These are phyloP conservation scores for Komagataea norvegica DNA, from an alignment of 1,139 yeast genomes.

Conservation along the genomic window DNA sequence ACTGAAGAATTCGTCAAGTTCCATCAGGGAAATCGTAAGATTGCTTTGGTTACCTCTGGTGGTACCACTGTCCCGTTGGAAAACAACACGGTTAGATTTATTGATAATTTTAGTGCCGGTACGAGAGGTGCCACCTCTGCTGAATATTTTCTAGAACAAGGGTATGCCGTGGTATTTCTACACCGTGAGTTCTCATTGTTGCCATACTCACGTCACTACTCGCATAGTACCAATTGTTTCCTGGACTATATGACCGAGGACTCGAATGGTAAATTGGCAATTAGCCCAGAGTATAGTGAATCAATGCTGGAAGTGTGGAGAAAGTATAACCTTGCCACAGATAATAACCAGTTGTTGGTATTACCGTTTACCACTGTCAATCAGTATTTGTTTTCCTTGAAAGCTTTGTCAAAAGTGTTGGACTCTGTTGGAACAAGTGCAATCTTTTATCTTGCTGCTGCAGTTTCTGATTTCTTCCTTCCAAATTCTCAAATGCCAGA, in stretches of 20 bases:
- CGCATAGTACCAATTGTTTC: conserved; percentile 80
- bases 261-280: conserved; percentile 46
- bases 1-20: conserved; percentile 55
- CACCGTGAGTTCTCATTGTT: conserved; percentile 88
- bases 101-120: conserved; percentile 96
- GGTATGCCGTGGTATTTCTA: conserved; percentile 86
- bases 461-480: conserved; percentile 92
- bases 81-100: conserved; percentile 91
- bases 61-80: conserved; percentile 98
- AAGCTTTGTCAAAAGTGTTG: conserved; percentile 58
- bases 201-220: conserved; percentile 86
- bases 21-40: conserved; percentile 39
- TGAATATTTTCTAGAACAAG: conserved; percentile 78
- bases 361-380: conserved; percentile 94
- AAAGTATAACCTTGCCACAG: conserved; percentile 58
- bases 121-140: conserved; percentile 97
- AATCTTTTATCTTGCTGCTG: conserved; percentile 89
- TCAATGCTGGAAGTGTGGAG: conserved; percentile 62
- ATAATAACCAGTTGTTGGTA: conserved; percentile 54
- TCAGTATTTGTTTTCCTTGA: conserved; percentile 83
- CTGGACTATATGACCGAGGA: conserved; percentile 67
- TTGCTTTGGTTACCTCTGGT: conserved; percentile 90
- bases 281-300: conserved; percentile 55
- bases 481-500: conserved; percentile 84
- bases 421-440: conserved; percentile 51